Base-by-base conservation (phyloP, 2,329 filamentous ascomycete genomes). In the Sphaceloma murrayae region DNA sequence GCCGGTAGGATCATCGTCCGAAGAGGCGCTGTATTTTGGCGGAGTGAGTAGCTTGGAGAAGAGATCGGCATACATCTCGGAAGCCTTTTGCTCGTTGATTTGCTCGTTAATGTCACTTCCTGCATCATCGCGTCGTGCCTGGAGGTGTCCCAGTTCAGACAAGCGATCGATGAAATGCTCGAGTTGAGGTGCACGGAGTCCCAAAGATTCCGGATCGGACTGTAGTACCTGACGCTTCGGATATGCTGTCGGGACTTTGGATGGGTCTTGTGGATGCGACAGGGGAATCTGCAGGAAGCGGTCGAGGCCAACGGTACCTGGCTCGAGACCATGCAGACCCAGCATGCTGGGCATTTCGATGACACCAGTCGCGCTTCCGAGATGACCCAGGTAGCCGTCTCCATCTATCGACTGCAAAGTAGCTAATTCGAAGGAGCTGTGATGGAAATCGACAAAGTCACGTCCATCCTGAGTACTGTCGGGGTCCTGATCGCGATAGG, bases 341-440 rank as follows among this genome's bases (percentile, higher is more conserved):
- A 69, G 57, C 68, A 72, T 71, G 46, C 67, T 70, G 0, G 68
- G 68, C 2, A 68, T 58, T 51, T 72, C 68, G 39, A 65, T 24
- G 21, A 56, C 36, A 30, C 34, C 46, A 5, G 27, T 26, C 21
- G 14, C 11, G 19, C 32, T n/a, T 22, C 22, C 36, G 24, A 40
- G 27, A 14, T 14, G 11, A 24, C 19, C 22, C 18, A 16, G 11
- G 27, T 19, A 13, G 22, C 22, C 10, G 19, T 31, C 21, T 32
- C 31, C 17, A 10, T 45, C 33, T 19, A 9, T 46, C 2, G 40
- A 36, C n/a, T 34, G 29, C 24, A 18, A 21, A 16, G 43, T 45
- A 10, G 36, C 34, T 14, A 36, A n/a, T 22, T 44, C 27, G 26
- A 40, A 39, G 6, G 36, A 46, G 22, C 19, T 26, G 14, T 40